A percentile compares a stretch with the other conserved stretches of the same genome.
Conservation (phyloP, 176 grass and related monocot species). For the Eragrostis curvula region DNA sequence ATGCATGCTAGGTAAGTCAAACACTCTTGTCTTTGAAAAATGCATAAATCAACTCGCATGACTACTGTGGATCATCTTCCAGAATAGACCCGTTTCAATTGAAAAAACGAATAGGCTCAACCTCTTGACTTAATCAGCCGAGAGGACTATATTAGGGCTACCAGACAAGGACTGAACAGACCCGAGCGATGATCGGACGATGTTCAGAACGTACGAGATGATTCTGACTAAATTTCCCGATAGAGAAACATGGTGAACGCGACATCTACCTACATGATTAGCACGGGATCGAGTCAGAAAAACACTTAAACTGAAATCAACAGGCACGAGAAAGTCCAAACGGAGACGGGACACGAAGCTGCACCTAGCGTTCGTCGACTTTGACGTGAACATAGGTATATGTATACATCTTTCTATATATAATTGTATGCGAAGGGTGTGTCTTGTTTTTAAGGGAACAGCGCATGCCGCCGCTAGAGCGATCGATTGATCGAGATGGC, state of each 20-base stretch:
- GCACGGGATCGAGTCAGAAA: conserved; percentile 10
- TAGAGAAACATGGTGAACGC: not conserved
- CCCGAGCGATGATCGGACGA: not conserved
- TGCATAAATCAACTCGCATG: conserved; percentile 5
- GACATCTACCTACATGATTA: not conserved
- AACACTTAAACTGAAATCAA: not conserved
- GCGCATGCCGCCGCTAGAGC: not conserved
- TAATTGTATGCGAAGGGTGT: too few relatives aligned
- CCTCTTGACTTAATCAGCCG: not conserved
- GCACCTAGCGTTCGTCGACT: conserved; percentile 1
- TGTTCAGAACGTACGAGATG: not conserved
- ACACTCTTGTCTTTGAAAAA: conserved; percentile 22
- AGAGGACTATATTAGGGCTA: not conserved
- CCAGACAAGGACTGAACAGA: not conserved
- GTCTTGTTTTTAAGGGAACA: not conserved
- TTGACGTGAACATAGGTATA: not conserved
- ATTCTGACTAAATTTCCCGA: not conserved
- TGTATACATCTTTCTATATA: too few relatives aligned
- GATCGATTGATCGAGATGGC: not conserved
- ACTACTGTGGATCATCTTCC: not conserved
- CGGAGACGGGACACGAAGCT: conserved; percentile 26
- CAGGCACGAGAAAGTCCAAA: conserved; percentile 21
- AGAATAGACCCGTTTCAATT: not conserved
- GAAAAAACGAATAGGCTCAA: not conserved
- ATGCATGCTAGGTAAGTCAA: conserved; percentile 20